Base-by-base conservation (phyloP, 1,139 yeast genomes). In the Suhomyces bribrorum region DNA sequence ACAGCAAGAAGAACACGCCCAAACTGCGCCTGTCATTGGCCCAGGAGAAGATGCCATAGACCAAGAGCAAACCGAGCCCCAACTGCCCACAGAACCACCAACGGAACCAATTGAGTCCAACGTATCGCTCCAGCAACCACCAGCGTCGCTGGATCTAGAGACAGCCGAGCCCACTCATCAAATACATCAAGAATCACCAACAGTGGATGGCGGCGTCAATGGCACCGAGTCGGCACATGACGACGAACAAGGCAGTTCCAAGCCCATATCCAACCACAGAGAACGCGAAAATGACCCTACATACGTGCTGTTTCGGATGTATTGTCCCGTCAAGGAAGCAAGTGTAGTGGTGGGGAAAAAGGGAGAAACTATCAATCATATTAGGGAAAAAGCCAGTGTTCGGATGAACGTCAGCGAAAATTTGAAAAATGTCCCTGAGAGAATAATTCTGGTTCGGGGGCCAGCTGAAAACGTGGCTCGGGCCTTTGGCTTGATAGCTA, bases 381-480 rank as follows among this genome's bases (percentile, higher is more conserved):
- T 87, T 34, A 79, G 89, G 46, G 83, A 77, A 20, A 70, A 72
- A 40, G 82, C 94, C 5, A 72, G 72, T 40, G 86, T 87, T 8
- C 71, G 85, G 44, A 74, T 87, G 37, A 81, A 81, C 53, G 87
- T 86, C n/a, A 81, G 88, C 52, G 95, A 86, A 33, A 86, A 86
- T 55, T 65, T 83, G 39, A 75, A 79, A 48, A 87, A 84, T 15
- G 79, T 83, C 5, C 83, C 85, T 3, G 96, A 86, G 54, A 73
- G 97, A 45, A 83, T 89, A 33, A 75, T 88, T 14, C 78, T 83
- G 45, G 82, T 88, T 3, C 70, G 83, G 43, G 97, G 96, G 0
- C 69, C 86, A 0, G 78, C 90, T 1, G 94, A 86, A 49, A 77
- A 80, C 48, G 95, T 87, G 7, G 92, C 96, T 7, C 79, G 81